Percentiles rank a stretch among this genome's conserved stretches.
Evolutionary conservation across 164 flowering plant species (phyloP).

Genomic region (Chimonanthus praecox): DNA sequence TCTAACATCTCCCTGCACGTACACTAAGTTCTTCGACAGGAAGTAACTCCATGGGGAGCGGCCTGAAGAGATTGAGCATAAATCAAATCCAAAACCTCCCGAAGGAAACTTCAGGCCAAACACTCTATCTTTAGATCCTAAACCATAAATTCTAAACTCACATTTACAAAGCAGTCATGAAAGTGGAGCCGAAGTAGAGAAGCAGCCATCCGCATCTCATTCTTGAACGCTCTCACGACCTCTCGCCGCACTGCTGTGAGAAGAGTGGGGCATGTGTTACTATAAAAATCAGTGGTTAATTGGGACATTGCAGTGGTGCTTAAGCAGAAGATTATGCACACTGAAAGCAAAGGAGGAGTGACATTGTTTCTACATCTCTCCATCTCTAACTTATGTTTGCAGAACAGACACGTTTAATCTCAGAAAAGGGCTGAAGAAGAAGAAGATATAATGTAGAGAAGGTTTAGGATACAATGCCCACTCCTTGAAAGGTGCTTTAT

Average conservation of each 20-base stretch:
- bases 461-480: background rate
- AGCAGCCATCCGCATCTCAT: constrained; percentile 69
- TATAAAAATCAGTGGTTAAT: constrained; percentile 41
- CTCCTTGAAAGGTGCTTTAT: background rate
- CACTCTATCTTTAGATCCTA: background rate
- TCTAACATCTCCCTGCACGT: background rate
- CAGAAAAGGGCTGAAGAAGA: background rate
- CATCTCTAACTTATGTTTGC: constrained; percentile 4
- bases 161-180: constrained; percentile 93
- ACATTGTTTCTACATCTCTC: background rate
- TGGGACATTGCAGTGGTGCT: constrained; percentile 34
- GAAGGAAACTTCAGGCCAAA: background rate
- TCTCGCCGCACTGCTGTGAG: constrained; percentile 33
- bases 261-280: constrained; percentile 47
- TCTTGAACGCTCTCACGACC: constrained; percentile 40
- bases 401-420: too few species aligned
- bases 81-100: too few species aligned
- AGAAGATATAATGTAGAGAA: background rate
- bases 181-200: constrained; percentile 80
- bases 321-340: constrained; percentile 15
- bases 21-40: too few species aligned
- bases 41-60: too few species aligned
- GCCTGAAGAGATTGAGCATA: too few species aligned
- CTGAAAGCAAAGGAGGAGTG: constrained; percentile 6
- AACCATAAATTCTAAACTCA: constrained; percentile 17